Base-by-base conservation (phyloP, 768 basidiomycete species). In the Tulasnella sp. region DNA sequence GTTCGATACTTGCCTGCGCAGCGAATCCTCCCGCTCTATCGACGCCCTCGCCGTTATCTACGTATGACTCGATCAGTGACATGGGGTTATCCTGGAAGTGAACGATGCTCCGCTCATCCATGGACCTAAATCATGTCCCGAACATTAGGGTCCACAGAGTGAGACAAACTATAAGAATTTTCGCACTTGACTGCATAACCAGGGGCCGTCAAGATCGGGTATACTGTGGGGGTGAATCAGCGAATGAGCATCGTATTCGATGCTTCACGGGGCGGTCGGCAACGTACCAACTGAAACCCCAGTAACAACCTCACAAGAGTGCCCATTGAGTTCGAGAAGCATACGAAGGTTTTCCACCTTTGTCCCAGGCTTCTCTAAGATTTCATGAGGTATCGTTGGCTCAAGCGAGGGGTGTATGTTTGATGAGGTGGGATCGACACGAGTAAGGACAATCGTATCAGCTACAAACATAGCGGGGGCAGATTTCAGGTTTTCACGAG, bases 1-100 rank as follows among this genome's bases (percentile, higher is more conserved):
- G 41, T 21, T 38, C 17, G 24, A n/a, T 15, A 66, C 75, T 49
- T 63, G 90, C 91, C 77, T 97, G 95, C 42, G 92, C 82, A 1
- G 91, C 92, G 69, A 97, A 98, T 0, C 95, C 95, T 2, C 95
- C 95, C 0, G 95, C 94, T 19, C 91, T 79, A 67, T 92, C 86
- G 43, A 83, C 68, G 0, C 93, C 93, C 73, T 96, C 93, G 4
- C 84, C 87, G 56, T 78, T 85, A 34, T 90, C 83, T 19, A 82
- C 89, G 65, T 97, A 97, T 8, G 90, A 86, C 62, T 85, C 67
- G 8, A 93, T 70, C 21, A 88, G 61, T 13, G 80, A 72, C 38
- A 67, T 63, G 0, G 83, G 72, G 67, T 77, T 85, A 63, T 89
- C 83, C 1, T 77, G 74, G 67, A 91, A 90, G 67, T 88, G 77